Evolutionary conservation across 768 basidiomycete species (phyloP), one percentile per base, ranked within the genome.

Genomic region (Kockovaella imperatae): DNA sequence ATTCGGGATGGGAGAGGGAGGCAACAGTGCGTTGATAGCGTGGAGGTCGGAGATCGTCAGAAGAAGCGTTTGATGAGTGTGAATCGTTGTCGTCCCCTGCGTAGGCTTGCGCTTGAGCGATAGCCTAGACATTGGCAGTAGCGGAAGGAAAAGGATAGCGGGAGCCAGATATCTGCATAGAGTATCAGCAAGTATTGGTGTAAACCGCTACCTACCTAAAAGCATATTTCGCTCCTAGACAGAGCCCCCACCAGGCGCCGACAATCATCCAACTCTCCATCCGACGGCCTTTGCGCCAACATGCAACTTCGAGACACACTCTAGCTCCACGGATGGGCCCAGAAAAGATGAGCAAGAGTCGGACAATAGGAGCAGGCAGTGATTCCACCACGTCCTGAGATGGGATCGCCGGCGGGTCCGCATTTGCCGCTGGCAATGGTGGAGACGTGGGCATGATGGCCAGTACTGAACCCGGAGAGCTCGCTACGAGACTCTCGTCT

Each of bases 191-290:
- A 45, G 17, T 14, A 24, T 25, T 25, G 14, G 29, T 46, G 13
- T 20, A 10, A 25, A 15, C n/a, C 36, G 40, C n/a, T 6, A 68
- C 75, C 42, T 49, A 80, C 81, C 77, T 75, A 56, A 87, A 70
- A 8, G 68, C 70, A 28, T 71, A 69, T 14, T 76, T 75, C 1
- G 77, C 70, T 36, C 83, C 75, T 47, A 90, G 73, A 72, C 85
- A 87, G 17, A 81, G 21, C 0, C 77, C 78, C 85, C 87, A 91
- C 86, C 86, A 90, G 1, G 67, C 64, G 0, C 77, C 83, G 35
- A 93, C 72, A 1, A 77, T 68, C 3, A 90, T 77, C 74, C 68
- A 68, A 49, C 67, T 68, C 30, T 67, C 61, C 10, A 65, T 65
- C 25, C 62, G 32, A 24, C 57, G 52, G 13, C 63, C 66, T 4